Conservation (phyloP, 202 grass and related monocot genomes). For the Eragrostis tef region DNA sequence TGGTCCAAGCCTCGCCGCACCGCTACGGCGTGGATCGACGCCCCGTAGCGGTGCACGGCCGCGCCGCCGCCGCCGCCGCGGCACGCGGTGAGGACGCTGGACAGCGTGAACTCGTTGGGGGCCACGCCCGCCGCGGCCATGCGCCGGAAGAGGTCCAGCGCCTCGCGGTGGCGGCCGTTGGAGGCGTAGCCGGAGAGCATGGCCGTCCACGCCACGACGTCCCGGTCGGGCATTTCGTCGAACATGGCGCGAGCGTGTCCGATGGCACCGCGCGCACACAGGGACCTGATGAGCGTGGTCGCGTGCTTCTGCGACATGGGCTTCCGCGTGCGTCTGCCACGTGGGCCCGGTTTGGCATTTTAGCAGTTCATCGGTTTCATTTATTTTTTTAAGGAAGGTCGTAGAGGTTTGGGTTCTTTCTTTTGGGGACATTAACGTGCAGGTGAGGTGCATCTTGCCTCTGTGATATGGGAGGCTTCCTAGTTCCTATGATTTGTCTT, state of each 20-base stretch:
- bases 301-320: constrained; percentile 40
- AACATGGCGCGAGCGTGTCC: constrained; percentile 47
- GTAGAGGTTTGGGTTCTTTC: no score
- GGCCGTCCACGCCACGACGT: constrained; percentile 66
- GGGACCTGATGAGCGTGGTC: constrained; percentile 41
- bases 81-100: constrained; percentile 56
- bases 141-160: constrained; percentile 28
- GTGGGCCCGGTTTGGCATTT: background rate
- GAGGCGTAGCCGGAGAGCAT: constrained; percentile 66
- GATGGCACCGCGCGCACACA: constrained; percentile 43
- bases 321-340: background rate
- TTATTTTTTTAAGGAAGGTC: no score
- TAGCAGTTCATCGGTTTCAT: no score
- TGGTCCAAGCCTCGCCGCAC: constrained; percentile 31
- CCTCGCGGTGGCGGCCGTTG: constrained; percentile 38
- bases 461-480: no score
- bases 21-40: constrained; percentile 19
- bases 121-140: constrained; percentile 42
- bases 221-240: constrained; percentile 59
- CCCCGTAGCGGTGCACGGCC: background rate
- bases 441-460: no score
- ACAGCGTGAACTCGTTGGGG: constrained; percentile 61
- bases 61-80: background rate
- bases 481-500: no score
- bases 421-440: no score